These are phyloP conservation scores for Thalassiosira sp. DNA, from an alignment of 352 stramenopile species.

Conservation along the genomic window DNA sequence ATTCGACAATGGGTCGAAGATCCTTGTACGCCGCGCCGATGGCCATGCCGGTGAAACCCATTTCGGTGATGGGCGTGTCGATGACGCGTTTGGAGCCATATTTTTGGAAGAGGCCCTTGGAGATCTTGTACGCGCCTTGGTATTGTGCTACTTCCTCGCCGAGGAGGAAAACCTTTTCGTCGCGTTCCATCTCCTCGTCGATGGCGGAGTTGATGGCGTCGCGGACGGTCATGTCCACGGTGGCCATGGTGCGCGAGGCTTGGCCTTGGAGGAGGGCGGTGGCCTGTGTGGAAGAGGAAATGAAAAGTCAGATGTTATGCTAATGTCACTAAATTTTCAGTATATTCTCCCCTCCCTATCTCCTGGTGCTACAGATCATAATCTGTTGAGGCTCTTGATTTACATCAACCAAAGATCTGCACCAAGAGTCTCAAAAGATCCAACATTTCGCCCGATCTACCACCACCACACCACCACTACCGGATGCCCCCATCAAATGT, in stretches of 20 bases:
- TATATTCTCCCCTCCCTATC: too few relatives aligned
- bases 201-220: slow-evolving; percentile 98
- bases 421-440: too few relatives aligned
- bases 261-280: slow-evolving; percentile 17
- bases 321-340: not conserved
- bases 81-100: slow-evolving; percentile 99
- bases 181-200: slow-evolving; percentile 98
- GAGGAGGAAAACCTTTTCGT: slow-evolving; percentile 86
- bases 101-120: slow-evolving; percentile 95
- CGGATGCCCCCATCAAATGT: not conserved
- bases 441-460: not conserved
- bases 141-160: slow-evolving; percentile 99
- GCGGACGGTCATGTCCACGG: slow-evolving; percentile 91
- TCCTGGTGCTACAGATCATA: too few relatives aligned
- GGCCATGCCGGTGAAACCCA: slow-evolving; percentile 88
- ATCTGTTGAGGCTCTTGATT: too few relatives aligned
- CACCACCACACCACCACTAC: not conserved
- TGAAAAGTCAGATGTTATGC: not conserved
- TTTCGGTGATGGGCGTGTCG: slow-evolving; percentile 99
- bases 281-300: slow-evolving; percentile 9
- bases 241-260: slow-evolving; percentile 54
- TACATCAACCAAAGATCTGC: too few relatives aligned
- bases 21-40: slow-evolving; percentile 95
- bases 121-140: slow-evolving; percentile 99
- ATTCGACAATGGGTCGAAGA: slow-evolving; percentile 98